Evolutionary conservation across 495 filamentous ascomycete species (phyloP).

Genomic region (Talaromyces trachyspermus): DNA sequence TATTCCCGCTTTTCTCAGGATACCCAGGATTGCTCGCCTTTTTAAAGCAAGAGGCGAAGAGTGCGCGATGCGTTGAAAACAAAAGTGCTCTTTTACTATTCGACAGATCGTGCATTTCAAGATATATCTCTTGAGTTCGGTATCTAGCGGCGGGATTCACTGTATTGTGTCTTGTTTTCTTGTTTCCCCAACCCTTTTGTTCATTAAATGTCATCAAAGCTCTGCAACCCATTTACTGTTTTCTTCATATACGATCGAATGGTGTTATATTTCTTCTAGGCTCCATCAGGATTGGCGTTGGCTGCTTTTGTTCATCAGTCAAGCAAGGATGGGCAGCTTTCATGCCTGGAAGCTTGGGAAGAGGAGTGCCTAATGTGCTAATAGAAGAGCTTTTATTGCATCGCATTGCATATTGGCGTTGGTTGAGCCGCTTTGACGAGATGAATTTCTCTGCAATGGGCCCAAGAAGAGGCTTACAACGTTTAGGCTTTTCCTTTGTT

Average conservation of each 20-base stretch:
- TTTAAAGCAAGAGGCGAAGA: constrained; percentile 32
- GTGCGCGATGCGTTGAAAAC: constrained; percentile 35
- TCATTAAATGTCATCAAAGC: constrained; percentile 6
- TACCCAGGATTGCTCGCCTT: constrained; percentile 48
- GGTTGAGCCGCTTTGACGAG: constrained; percentile 41
- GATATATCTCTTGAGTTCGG: constrained; percentile 42
- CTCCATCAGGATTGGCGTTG: constrained; percentile 15
- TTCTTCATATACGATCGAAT: constrained; percentile 20
- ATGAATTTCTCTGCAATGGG: constrained; percentile 28
- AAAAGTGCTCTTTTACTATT: constrained; percentile 4
- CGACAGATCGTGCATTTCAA: constrained; percentile 30
- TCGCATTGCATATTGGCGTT: constrained; percentile 40
- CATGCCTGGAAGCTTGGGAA: not conserved
- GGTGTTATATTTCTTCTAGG: constrained; percentile 10
- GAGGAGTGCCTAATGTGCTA: not conserved
- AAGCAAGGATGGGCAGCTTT: too few species aligned
- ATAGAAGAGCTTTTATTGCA: constrained; percentile 36
- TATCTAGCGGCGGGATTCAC: constrained; percentile 44
- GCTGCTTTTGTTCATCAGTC: too few species aligned
- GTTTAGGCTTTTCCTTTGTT: constrained; percentile 26
- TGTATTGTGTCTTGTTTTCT: constrained; percentile 23
- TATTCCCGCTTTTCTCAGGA: constrained; percentile 47
- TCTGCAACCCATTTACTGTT: constrained; percentile 12
- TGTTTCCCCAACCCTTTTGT: constrained; percentile 14
- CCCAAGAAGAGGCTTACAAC: constrained; percentile 26